Evolutionary conservation across 257 asterid species (phyloP), one percentile per base, ranked within the genome.

Genomic region (Nicotiana noctiflora): DNA sequence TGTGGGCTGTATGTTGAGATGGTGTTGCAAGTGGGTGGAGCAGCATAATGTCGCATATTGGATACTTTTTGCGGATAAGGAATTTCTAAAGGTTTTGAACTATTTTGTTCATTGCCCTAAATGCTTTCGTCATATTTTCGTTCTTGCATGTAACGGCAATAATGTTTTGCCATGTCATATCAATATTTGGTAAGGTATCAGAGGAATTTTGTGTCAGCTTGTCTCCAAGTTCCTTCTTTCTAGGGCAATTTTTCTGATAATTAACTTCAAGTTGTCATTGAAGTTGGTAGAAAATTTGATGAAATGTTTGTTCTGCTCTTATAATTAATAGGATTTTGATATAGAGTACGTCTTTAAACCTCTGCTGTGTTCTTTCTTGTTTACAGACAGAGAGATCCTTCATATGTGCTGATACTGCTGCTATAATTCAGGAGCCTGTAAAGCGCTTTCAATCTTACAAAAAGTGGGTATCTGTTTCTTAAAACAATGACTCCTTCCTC

Each of bases 371-470:
- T 74, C 59, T 79, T 51, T 79, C 60, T 79, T 52, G 81, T 86
- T 83, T 88, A 83, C 88, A 95, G 98, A 84, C 88, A 3, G 99
- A 95, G 84, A 89, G 98, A 82, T 89, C 96, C 81, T 88, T 92
- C 83, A 62, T 95, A 79, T 95, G 99, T 87, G 87, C 92, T 40
- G 99, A 95, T 89, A 95, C 99, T 84, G 99, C 97, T 86, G 91
- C 98, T 82, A 80, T 91, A 85, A 85, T 95, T 81, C 90, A 92
- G 87, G 96, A 88, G 85, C 82, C 92, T 83, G 90, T 91, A 55
- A 92, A 89, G 82, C 88, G 86, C 76, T 89, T 92, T 86, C 98
- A 92, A 84, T 82, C 89, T 60, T 95, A 92, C 88, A 95, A 91
- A 87, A 89, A 89, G 99, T 92, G 56, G 84, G 90, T 80, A 82